Evolutionary conservation across 768 basidiomycete species (phyloP), one percentile per base, ranked within the genome.

Genomic region (Cystobasidium tubakii): DNA sequence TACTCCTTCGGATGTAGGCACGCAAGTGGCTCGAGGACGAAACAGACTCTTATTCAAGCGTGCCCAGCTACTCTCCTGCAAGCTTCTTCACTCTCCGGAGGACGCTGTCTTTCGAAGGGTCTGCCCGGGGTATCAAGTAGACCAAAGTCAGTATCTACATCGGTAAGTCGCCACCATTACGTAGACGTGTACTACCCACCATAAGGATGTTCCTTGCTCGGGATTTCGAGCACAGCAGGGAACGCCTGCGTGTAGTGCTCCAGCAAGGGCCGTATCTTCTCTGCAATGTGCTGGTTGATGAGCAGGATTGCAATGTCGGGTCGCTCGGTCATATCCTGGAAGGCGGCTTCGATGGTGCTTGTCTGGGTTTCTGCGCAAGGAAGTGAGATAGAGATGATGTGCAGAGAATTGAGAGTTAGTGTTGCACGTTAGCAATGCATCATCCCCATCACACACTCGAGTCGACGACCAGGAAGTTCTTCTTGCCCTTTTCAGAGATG

Each of bases 191-290:
- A 21, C n/a, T n/a, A 82, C 86, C 73, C 67, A 95, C 95, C 94
- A 78, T 98, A 98, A 42, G 95, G 95, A 82, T 96, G 93, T 80
- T 98, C 95, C 81, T 98, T 98, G 70, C 92, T 93, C 29, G 96
- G 96, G 75, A 99, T 98, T 82, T 99, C 96, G 19, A 99, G 87
- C 46, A 99, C 83, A 0, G 96, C 92, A 25, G 96, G 96, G 84
- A 99, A 99, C 0, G 95, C 88, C 81, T 93, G 90, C 76, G 91
- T 88, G 81, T 99, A 99, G 78, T 88, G 88, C 82, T 99, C 96
- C 15, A 99, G 92, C 0, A 90, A 87, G 0, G 92, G 92, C 43
- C 96, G 85, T 76, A 99, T 99, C 85, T 90, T 92, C 84, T 98
- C 96, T 50, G 31, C 43, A 74, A 93, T 95, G 85, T 99, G 93